These are phyloP conservation scores for Plasmodium yoelii DNA, from an alignment of 169 alveolate species.

Conservation along the genomic window DNA sequence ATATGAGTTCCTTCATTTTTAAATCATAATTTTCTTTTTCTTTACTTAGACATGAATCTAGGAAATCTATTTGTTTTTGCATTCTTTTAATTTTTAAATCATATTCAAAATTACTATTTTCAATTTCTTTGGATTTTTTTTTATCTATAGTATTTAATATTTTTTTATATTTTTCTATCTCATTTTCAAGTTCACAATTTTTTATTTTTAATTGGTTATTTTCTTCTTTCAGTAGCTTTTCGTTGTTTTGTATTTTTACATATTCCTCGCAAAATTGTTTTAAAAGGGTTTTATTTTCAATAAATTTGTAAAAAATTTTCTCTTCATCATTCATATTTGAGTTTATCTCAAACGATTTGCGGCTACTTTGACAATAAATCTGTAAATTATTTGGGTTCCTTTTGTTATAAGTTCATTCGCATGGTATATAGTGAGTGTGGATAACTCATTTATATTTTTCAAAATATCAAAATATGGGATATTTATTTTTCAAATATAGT, in stretches of 20 bases:
- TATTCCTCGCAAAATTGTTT: constrained; percentile 46
- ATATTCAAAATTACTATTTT: constrained; percentile 52
- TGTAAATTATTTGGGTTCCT: no score
- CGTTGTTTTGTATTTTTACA: constrained; percentile 27
- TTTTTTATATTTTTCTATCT: constrained; percentile 46
- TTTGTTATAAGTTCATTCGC: no score
- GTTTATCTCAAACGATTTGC: neutral
- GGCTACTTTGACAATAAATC: neutral
- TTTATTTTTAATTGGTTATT: constrained; percentile 25
- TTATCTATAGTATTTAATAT: constrained; percentile 26
- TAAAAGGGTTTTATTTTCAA: constrained; percentile 58
- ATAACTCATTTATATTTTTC: no score
- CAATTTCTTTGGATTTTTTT: constrained; percentile 66
- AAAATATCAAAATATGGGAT: no score
- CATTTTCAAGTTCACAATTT: constrained; percentile 60
- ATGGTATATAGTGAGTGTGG: no score
- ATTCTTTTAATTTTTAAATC: constrained; percentile 57
- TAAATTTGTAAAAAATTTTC: constrained; percentile 40
- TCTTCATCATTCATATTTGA: constrained; percentile 66
- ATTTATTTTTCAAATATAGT: no score
- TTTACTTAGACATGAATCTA: constrained; percentile 43
- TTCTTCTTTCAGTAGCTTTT: constrained; percentile 35
- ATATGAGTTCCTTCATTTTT: constrained; percentile 48
- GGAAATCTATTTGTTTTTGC: constrained; percentile 49
- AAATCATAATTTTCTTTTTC: constrained; percentile 59